Evolutionary conservation across 768 basidiomycete genomes (phyloP).

Genomic region (Tephrocybe sp.): DNA sequence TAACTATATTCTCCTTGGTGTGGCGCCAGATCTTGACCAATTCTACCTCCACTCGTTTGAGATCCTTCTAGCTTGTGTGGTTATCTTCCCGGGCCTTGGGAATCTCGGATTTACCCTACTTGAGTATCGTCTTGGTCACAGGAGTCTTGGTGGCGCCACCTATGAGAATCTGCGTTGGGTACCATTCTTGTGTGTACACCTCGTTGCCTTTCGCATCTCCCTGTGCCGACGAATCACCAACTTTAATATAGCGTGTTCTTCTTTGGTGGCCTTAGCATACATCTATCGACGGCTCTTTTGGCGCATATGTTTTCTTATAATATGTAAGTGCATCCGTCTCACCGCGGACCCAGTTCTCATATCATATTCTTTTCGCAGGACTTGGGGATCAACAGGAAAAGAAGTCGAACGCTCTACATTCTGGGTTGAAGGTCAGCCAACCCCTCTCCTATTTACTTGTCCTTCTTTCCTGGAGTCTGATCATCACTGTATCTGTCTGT

Average conservation of each 20-base stretch:
- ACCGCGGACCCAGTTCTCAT: conserved; percentile 2
- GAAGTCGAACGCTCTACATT: conserved; percentile 87
- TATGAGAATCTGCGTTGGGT: conserved; percentile 62
- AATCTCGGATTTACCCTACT: conserved; percentile 72
- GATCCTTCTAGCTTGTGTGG: conserved; percentile 71
- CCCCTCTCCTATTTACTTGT: neutral
- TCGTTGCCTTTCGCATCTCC: neutral
- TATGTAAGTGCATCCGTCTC: conserved; percentile 33
- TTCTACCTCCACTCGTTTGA: conserved; percentile 83
- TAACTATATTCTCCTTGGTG: conserved; percentile 76
- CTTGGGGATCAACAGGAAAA: conserved; percentile 62
- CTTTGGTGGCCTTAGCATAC: conserved; percentile 74
- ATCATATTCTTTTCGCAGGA: conserved; percentile 28
- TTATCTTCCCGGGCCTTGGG: conserved; percentile 77
- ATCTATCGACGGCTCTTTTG: conserved; percentile 62
- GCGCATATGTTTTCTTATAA: conserved; percentile 68
- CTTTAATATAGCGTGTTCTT: conserved; percentile 59
- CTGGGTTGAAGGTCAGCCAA: conserved; percentile 63
- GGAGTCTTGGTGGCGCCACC: conserved; percentile 44
- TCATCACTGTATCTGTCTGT: neutral
- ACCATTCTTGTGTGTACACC: conserved; percentile 65
- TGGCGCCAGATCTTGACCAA: conserved; percentile 61
- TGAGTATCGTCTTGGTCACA: conserved; percentile 72
- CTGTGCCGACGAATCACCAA: neutral
- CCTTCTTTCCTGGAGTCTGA: neutral